A percentile compares a stretch with the other conserved stretches of the same genome.
phyloP scores from a whole-genome alignment of 441 rosid genomes.

The Erodium trifolium region DNA sequence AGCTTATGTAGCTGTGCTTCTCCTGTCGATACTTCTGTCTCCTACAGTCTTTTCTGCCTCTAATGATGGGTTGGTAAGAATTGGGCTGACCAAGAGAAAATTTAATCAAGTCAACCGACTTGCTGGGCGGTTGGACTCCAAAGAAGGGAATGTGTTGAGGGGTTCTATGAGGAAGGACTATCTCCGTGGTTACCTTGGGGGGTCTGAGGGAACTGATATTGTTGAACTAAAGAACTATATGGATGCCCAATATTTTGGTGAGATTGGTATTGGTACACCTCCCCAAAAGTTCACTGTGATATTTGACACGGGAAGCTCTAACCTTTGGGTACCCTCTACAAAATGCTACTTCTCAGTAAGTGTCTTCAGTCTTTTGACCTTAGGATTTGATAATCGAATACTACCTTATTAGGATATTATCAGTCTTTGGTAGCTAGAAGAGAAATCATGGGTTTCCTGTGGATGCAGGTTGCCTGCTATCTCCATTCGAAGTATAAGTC shows the following conservation, averaged over 20 bases:
- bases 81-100: constrained; percentile 7
- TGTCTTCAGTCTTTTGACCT: neutral
- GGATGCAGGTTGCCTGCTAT: constrained; percentile 52
- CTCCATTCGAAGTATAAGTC: constrained; percentile 61
- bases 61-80: constrained; percentile 6
- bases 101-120: constrained; percentile 7
- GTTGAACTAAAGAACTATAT: constrained; percentile 2
- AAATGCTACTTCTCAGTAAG: constrained; percentile 57
- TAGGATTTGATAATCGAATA: neutral
- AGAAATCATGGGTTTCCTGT: constrained; percentile 13
- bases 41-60: constrained; percentile 5
- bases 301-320: constrained; percentile 66
- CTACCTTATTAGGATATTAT: neutral
- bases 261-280: constrained; percentile 58
- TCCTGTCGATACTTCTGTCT: constrained; percentile 2
- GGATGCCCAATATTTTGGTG: neutral
- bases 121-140: constrained; percentile 5
- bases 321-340: constrained; percentile 64
- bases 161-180: constrained; percentile 1
- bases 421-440: neutral
- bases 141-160: constrained; percentile 13
- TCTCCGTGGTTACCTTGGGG: constrained; percentile 5
- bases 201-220: constrained; percentile 3
- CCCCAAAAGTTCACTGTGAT: constrained; percentile 56
- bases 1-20: constrained; percentile 1